Evolutionary conservation across 2,329 filamentous ascomycete genomes (phyloP).

Genomic region (Claviceps sp.): DNA sequence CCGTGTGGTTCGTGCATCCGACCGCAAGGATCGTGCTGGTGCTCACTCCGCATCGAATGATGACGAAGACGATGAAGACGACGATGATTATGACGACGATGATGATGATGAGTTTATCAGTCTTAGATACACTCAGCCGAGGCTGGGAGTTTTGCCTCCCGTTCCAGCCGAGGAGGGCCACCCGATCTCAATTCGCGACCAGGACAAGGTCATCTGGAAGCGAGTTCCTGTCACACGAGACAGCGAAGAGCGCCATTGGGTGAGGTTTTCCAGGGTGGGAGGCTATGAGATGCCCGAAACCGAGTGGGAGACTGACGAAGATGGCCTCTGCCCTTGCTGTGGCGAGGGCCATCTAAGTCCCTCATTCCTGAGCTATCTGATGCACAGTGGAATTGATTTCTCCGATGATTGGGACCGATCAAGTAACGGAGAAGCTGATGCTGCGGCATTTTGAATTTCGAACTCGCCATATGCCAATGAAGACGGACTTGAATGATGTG

Average conservation of each 20-base stretch:
- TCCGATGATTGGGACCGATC: slow-evolving; percentile 4
- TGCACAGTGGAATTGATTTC: slow-evolving; percentile 7
- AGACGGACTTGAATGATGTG: background rate
- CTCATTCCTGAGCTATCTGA: slow-evolving; percentile 20
- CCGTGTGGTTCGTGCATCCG: slow-evolving; percentile 33
- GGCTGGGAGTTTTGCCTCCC: slow-evolving; percentile 22
- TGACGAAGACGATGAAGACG: slow-evolving; percentile 3
- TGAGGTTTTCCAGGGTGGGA: slow-evolving; percentile 29
- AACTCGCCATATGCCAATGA: background rate
- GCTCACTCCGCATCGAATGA: too few relatives aligned
- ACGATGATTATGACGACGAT: slow-evolving; percentile 15
- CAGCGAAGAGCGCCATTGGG: slow-evolving; percentile 29
- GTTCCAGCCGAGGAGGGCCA: slow-evolving; percentile 30
- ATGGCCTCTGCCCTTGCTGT: slow-evolving; percentile 26
- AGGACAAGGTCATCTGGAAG: slow-evolving; percentile 37
- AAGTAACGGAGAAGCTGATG: background rate
- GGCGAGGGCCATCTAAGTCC: slow-evolving; percentile 24
- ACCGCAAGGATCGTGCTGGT: slow-evolving; percentile 15
- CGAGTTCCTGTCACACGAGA: slow-evolving; percentile 30
- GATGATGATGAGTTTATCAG: slow-evolving; percentile 7
- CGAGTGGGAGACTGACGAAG: slow-evolving; percentile 22
- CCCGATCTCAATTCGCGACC: slow-evolving; percentile 26
- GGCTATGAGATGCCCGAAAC: slow-evolving; percentile 23
- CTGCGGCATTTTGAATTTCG: background rate
- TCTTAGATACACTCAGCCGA: slow-evolving; percentile 14